phyloP scores from a whole-genome alignment of 164 flowering plant genomes.

The Magnolia sinica region DNA sequence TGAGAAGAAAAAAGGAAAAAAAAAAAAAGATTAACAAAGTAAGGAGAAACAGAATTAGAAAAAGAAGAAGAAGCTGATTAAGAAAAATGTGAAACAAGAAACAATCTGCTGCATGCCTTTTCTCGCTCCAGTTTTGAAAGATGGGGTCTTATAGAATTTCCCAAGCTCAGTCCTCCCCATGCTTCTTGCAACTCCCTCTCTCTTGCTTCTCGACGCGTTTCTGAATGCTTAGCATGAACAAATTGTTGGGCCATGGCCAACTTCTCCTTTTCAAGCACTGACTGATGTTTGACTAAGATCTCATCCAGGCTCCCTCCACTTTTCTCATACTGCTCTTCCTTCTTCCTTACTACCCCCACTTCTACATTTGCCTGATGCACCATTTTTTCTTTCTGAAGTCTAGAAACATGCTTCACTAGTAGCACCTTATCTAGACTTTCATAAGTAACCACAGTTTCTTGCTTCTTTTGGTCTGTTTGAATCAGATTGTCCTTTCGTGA shows the following conservation, averaged over 20 bases:
- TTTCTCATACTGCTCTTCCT: constrained; percentile 12
- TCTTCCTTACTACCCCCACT: constrained; percentile 16
- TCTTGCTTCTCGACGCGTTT: constrained; percentile 56
- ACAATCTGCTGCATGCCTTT: constrained; percentile 41
- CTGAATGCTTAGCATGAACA: constrained; percentile 23
- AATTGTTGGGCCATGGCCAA: constrained; percentile 31
- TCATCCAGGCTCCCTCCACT: constrained; percentile 52
- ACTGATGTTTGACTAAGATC: constrained; percentile 57
- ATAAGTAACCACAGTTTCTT: neutral
- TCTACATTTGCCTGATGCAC: constrained; percentile 24
- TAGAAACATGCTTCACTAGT: constrained; percentile 15
- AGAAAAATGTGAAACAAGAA: neutral
- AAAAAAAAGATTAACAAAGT: neutral
- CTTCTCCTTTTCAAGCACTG: constrained; percentile 68
- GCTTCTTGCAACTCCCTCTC: constrained; percentile 74
- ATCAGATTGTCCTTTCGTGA: constrained; percentile 17
- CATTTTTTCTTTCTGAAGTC: constrained; percentile 29
- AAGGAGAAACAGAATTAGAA: neutral
- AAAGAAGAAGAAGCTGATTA: neutral
- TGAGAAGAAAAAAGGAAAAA: constrained; percentile 18
- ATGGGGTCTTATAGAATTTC: constrained; percentile 74
- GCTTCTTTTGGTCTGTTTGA: constrained; percentile 1
- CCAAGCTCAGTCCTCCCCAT: constrained; percentile 90
- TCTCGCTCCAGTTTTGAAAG: constrained; percentile 76
- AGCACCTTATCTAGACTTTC: constrained; percentile 18